Percentiles rank a stretch among this genome's conserved stretches.
Conservation (phyloP, 129 eudicot species). For the Lonicera japonica region DNA sequence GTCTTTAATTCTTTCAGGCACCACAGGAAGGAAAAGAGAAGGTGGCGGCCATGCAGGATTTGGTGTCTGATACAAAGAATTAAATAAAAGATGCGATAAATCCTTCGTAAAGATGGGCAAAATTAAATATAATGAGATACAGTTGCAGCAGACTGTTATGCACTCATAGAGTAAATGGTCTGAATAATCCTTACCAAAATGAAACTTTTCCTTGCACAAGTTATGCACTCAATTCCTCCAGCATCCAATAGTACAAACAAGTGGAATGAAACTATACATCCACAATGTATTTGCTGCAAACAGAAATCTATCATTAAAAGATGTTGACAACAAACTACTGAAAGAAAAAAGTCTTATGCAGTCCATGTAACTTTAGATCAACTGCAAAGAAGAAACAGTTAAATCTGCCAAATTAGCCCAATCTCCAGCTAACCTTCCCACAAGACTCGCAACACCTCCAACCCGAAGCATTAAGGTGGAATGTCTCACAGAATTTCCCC, state of each 20-base stretch:
- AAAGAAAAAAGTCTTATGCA: not conserved
- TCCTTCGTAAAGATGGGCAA: not conserved
- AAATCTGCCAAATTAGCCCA: constrained; percentile 1
- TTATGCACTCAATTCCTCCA: constrained; percentile 81
- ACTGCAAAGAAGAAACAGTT: not conserved
- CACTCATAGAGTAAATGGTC: not conserved
- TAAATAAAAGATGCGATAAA: not conserved
- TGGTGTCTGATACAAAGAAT: constrained; percentile 47
- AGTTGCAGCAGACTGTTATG: too few relatives aligned
- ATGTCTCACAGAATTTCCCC: constrained; percentile 73
- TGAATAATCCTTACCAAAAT: constrained; percentile 46
- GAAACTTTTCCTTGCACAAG: constrained; percentile 64
- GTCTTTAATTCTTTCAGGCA: constrained; percentile 57
- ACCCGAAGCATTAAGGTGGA: constrained; percentile 68
- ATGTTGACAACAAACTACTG: constrained; percentile 5
- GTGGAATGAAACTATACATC: constrained; percentile 82
- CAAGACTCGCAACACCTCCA: constrained; percentile 87
- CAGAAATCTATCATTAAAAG: not conserved
- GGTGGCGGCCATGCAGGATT: constrained; percentile 88
- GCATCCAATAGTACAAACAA: constrained; percentile 81
- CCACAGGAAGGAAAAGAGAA: constrained; percentile 36
- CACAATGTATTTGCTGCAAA: constrained; percentile 84
- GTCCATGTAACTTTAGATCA: not conserved
- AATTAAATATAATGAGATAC: not conserved
- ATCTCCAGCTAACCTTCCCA: constrained; percentile 53